Evolutionary conservation across 306 rosid genomes (phyloP).

Genomic region (Pyrus bretschneideri): DNA sequence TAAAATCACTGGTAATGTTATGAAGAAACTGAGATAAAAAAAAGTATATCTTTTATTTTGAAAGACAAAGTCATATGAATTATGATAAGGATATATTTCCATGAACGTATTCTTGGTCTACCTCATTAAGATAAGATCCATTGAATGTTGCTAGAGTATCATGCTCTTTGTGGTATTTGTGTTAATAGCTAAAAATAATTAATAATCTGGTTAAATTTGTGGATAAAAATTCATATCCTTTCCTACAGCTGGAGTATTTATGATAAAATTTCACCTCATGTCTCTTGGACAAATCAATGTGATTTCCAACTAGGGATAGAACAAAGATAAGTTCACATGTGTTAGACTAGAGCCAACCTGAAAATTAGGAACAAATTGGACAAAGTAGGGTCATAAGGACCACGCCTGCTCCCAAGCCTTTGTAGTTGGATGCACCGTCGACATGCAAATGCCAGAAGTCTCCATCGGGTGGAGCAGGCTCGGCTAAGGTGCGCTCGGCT

Average conservation of each 20-base stretch:
- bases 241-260: neutral
- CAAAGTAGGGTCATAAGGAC: too few species aligned
- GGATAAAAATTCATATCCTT: neutral
- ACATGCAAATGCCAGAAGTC: too few species aligned
- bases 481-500: too few species aligned
- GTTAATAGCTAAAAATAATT: neutral
- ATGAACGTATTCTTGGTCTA: neutral
- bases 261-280: neutral
- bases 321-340: too few species aligned
- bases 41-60: neutral
- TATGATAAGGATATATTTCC: neutral
- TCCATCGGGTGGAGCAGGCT: too few species aligned
- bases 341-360: too few species aligned
- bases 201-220: neutral
- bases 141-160: neutral
- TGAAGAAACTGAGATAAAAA: neutral
- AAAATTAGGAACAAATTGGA: too few species aligned
- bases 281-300: neutral
- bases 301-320: neutral
- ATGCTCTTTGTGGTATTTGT: neutral
- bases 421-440: too few species aligned
- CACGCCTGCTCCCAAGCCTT: too few species aligned
- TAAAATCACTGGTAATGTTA: constrained; percentile 70
- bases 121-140: neutral
- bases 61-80: neutral